Evolutionary conservation across 768 basidiomycete species (phyloP), one percentile per base, ranked within the genome.

Genomic region (Suillus occidentalis): DNA sequence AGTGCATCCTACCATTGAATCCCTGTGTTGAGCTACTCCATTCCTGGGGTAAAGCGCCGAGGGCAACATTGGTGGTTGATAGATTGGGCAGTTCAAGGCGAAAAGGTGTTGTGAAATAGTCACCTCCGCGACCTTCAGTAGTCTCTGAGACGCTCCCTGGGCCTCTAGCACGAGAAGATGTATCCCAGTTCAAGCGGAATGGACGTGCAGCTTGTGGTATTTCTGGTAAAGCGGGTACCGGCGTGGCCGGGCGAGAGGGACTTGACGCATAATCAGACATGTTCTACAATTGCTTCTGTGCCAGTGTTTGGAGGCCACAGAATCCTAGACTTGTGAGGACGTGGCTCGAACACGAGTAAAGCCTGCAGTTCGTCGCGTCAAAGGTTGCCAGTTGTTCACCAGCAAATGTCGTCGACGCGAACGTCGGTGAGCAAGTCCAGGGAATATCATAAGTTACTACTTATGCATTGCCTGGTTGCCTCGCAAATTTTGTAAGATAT

Each of bases 21-120:
- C 95, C 95, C 69, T 93, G 89, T 53, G 85, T 87, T 18, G 89
- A 81, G 73, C 91, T 92, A 70, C 89, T 91, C 92, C 92, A 94
- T 73, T 89, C 86, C 31, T 80, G 73, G 0, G 88, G 86, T 42
- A 88, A 75, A 12, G 84, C 75, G 49, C 81, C 81, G 31, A 81
- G 73, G 1, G 82, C 79, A 37, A 88, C 81, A 61, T 78, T 80
- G 10, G 82, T 69, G 3, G 84, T 72, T 10, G 87, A 88, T 20
- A 81, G 75, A 68, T 83, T 83, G 64, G 85, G 72, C 60, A 77
- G 73, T 59, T 77, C 74, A 42, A 82, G 82, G 50, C 80, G 80
- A 37, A 84, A 82, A 28, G 73, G 71, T 13, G 71, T 66, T 13
- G 71, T 73, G 66, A 85, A 83, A 72, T 89, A 84, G 74, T 92